Percentiles rank a stretch among this genome's conserved stretches.
These are phyloP conservation scores for Aphanomyces invadans DNA, from an alignment of 352 stramenopile genomes.

Conservation along the genomic window DNA sequence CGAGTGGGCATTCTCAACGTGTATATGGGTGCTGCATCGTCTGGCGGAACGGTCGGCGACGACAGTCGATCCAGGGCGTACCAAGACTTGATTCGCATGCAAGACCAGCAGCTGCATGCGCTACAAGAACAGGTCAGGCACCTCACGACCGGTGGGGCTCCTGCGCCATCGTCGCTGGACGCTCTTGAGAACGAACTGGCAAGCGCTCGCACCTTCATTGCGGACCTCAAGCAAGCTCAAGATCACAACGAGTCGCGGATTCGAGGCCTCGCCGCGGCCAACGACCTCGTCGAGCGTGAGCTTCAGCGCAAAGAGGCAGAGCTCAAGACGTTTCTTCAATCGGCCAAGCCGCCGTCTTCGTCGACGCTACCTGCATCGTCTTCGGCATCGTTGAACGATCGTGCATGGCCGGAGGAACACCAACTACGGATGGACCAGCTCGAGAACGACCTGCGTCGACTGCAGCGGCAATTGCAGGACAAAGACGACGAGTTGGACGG, in stretches of 20 bases:
- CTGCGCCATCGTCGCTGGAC: not conserved
- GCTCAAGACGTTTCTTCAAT: not conserved
- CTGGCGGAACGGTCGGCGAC: not conserved
- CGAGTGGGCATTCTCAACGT: conserved; percentile 57
- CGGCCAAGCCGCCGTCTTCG: not conserved
- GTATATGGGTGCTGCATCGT: conserved; percentile 28
- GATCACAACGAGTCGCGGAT: conserved; percentile 16
- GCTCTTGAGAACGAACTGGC: not conserved
- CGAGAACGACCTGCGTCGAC: not conserved
- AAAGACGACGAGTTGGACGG: conserved; percentile 19
- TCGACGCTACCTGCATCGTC: not conserved
- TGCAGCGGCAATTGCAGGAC: not conserved
- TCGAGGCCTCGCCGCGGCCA: not conserved
- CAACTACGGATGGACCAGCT: conserved; percentile 4
- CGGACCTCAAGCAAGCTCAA: conserved; percentile 6
- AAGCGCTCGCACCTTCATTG: not conserved
- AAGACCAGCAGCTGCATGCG: conserved; percentile 62
- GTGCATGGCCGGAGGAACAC: not conserved
- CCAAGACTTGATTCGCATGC: conserved; percentile 72
- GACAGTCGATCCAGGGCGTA: conserved; percentile 33
- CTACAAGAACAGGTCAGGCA: conserved; percentile 36
- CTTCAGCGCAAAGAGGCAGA: not conserved
- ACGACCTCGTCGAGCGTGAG: conserved; percentile 16
- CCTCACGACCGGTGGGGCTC: not conserved
- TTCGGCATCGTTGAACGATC: not conserved